Percentiles rank a stretch among this genome's conserved stretches.
phyloP scores from a whole-genome alignment of 805 yeast species.

The Cephaloascus albidus region DNA sequence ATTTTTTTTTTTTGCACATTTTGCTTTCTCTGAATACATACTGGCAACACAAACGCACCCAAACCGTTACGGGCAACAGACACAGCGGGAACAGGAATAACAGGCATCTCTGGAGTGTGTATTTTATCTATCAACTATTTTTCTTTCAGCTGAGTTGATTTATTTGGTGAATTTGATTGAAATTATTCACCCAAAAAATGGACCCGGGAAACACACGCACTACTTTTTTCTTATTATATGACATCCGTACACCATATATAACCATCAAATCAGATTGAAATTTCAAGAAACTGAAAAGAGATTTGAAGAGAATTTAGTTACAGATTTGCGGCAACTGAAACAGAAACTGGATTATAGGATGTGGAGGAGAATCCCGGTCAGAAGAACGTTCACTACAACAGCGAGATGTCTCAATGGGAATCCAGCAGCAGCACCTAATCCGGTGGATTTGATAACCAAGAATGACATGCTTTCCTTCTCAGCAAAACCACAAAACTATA shows the following conservation, averaged over 20 bases:
- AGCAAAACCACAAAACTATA: conserved; percentile 30
- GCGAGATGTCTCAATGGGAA: background rate
- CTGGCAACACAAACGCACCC: conserved; percentile 61
- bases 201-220: too few species aligned
- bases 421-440: conserved; percentile 16
- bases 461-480: conserved; percentile 33
- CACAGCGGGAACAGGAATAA: conserved; percentile 48
- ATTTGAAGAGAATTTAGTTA: background rate
- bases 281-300: conserved; percentile 6
- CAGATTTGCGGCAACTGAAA: background rate
- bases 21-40: conserved; percentile 2
- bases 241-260: background rate
- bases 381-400: background rate
- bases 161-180: too few species aligned
- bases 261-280: background rate
- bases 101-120: conserved; percentile 34
- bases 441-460: conserved; percentile 31
- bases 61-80: conserved; percentile 68
- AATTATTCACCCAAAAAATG: too few species aligned
- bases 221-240: too few species aligned
- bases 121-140: background rate
- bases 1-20: background rate
- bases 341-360: background rate
- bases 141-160: background rate
- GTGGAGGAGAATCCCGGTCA: background rate